Conservation (phyloP, 106 monocot species). For the Acorus gramineus region DNA sequence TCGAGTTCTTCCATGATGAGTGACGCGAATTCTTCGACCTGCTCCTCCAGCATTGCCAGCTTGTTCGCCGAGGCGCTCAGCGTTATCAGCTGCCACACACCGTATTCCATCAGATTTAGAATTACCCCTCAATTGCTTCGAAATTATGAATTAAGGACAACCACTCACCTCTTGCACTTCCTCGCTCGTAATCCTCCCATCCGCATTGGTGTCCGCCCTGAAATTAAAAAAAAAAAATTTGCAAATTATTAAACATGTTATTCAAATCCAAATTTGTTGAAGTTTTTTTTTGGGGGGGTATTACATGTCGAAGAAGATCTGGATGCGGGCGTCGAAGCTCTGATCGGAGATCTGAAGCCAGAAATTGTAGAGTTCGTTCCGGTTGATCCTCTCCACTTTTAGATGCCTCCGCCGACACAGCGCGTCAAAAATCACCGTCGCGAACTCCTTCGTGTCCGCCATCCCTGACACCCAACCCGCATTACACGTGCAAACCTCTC, state of each 20-base stretch:
- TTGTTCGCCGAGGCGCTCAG: conserved; percentile 90
- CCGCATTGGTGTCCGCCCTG: conserved; percentile 81
- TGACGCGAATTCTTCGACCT: conserved; percentile 78
- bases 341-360: conserved; percentile 89
- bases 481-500: neutral
- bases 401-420: conserved; percentile 56
- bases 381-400: conserved; percentile 49
- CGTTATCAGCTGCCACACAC: conserved; percentile 47
- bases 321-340: conserved; percentile 85
- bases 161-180: conserved; percentile 79
- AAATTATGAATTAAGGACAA: neutral
- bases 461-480: conserved; percentile 33
- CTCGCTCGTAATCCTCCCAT: conserved; percentile 73
- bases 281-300: too few species aligned
- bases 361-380: conserved; percentile 75
- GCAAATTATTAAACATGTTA: neutral
- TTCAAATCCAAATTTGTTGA: neutral
- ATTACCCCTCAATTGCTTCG: neutral
- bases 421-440: conserved; percentile 66
- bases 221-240: too few species aligned
- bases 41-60: conserved; percentile 75
- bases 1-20: conserved; percentile 94
- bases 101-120: too few species aligned
- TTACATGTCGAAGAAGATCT: conserved; percentile 97
- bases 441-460: conserved; percentile 90